These are phyloP conservation scores for Fusarium virguliforme DNA, from an alignment of 2,329 filamentous ascomycete species.

Conservation along the genomic window DNA sequence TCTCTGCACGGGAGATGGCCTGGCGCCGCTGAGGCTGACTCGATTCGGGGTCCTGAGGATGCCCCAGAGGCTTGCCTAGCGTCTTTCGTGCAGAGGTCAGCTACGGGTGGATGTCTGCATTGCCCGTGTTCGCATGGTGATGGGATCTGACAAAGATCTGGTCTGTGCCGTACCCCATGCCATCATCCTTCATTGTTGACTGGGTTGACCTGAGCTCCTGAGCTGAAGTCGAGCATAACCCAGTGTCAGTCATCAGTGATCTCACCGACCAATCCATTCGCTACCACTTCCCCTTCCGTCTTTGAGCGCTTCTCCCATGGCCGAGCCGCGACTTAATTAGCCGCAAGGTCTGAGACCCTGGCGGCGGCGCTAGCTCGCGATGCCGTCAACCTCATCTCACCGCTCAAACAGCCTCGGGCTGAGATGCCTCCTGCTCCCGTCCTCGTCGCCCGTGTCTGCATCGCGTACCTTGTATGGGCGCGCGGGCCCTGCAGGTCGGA, in stretches of 20 bases:
- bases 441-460: conserved; percentile 30
- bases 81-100: conserved; percentile 17
- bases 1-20: conserved; percentile 13
- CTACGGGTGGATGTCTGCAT: conserved; percentile 21
- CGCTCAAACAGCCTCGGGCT: conserved; percentile 39
- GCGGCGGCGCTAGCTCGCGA: conserved; percentile 37
- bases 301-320: conserved; percentile 25
- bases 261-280: conserved; percentile 10
- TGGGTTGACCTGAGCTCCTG: no score
- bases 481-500: conserved; percentile 17
- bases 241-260: conserved; percentile 11
- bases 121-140: conserved; percentile 34
- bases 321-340: conserved; percentile 37
- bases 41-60: conserved; percentile 28
- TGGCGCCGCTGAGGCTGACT: conserved; percentile 42
- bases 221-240: conserved; percentile 3
- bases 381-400: conserved; percentile 46
- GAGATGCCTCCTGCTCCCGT: conserved; percentile 35
- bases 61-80: conserved; percentile 37
- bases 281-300: conserved; percentile 26
- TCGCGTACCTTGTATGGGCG: conserved; percentile 26
- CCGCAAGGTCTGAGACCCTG: conserved; percentile 42
- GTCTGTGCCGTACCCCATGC: conserved; percentile 17
- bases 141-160: conserved; percentile 45
- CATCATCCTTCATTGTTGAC: background rate